phyloP scores from a whole-genome alignment of 2,329 filamentous ascomycete genomes.

The Blastomyces percursus region DNA sequence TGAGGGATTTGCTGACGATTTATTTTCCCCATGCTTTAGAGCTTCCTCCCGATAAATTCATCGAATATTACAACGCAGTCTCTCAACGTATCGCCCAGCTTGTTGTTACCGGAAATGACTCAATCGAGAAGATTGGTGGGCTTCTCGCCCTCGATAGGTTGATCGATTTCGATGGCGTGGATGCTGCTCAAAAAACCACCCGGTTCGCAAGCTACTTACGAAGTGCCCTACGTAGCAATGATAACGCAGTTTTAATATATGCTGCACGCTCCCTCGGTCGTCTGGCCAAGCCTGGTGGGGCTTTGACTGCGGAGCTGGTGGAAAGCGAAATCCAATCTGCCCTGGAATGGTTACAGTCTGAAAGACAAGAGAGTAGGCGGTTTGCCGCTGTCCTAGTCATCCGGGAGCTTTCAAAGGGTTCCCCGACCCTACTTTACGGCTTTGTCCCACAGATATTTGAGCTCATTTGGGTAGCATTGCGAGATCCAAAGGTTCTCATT shows the following conservation, averaged over 20 bases:
- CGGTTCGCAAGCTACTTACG: slow-evolving; percentile 87
- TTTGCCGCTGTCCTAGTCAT: slow-evolving; percentile 89
- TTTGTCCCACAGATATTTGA: slow-evolving; percentile 95
- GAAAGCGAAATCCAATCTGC: slow-evolving; percentile 95
- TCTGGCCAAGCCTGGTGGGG: slow-evolving; percentile 82
- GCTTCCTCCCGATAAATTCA: slow-evolving; percentile 68
- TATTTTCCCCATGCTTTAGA: slow-evolving; percentile 40
- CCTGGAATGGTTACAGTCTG: slow-evolving; percentile 91
- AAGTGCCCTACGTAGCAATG: slow-evolving; percentile 77
- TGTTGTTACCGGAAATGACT: slow-evolving; percentile 75
- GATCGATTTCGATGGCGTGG: slow-evolving; percentile 93
- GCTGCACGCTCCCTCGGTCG: slow-evolving; percentile 83
- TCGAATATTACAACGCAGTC: slow-evolving; percentile 56
- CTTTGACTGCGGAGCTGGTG: slow-evolving; percentile 87
- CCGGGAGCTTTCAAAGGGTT: slow-evolving; percentile 81
- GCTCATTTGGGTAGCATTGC: slow-evolving; percentile 87
- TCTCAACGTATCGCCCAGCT: slow-evolving; percentile 57
- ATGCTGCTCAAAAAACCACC: slow-evolving; percentile 85
- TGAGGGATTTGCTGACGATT: not conserved
- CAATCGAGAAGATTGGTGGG: slow-evolving; percentile 79
- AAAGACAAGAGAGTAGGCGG: slow-evolving; percentile 81
- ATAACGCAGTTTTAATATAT: slow-evolving; percentile 79
- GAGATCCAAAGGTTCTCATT: slow-evolving; percentile 83
- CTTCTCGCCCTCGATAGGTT: slow-evolving; percentile 85
- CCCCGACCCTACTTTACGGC: slow-evolving; percentile 87